Base-by-base conservation (phyloP, 805 yeast species). In the Metschnikowia bowlesiae region DNA sequence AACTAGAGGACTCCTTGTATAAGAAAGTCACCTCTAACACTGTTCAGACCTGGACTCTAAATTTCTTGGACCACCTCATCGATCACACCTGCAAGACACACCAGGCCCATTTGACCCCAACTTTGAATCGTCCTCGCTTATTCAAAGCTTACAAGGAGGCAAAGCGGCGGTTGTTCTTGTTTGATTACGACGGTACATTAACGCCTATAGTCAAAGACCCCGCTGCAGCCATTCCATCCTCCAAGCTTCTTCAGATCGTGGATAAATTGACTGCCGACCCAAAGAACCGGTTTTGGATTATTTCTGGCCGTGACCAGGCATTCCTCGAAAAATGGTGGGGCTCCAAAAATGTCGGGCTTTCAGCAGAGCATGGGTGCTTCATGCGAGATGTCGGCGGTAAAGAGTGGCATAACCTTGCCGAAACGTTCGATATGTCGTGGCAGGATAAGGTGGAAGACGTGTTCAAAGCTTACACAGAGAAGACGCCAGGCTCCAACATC, bases 331-430 rank as follows among this genome's bases (percentile, higher is more conserved):
- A 83, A 68, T 90, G 97, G 94, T 72, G 91, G 54, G 97, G 97
- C 7, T 61, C 78, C 2, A 78, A 78, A 54, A 74, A 79, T 50
- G 71, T 94, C 33, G 97, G 97, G 1, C 75, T 94, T 48, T 85
- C 95, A 51, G 98, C 99, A 0, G 99, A 94, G 64, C 99, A 94
- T 66, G 99, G 99, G 7, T 92, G 97, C 62, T 94, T 94, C 62
- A 80, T 92, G 79, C 87, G 86, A 63, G 85, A 81, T 56, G 79
- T 85, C n/a, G 82, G 83, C 8, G 62, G 75, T 1, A 67, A 70
- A 11, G 68, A 76, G 11, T 94, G 99, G 99, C 79, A 82, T 33
- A 94, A 94, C 62, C 75, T 94, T 49, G 85, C 96, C 10, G 90
- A 83, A 47, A 71, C 81, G 43, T 74, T 83, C 56, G 97, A 94